A percentile compares a stretch with the other conserved stretches of the same genome.
phyloP scores from a whole-genome alignment of 495 filamentous ascomycete species.

The Xylaria palmicola region DNA sequence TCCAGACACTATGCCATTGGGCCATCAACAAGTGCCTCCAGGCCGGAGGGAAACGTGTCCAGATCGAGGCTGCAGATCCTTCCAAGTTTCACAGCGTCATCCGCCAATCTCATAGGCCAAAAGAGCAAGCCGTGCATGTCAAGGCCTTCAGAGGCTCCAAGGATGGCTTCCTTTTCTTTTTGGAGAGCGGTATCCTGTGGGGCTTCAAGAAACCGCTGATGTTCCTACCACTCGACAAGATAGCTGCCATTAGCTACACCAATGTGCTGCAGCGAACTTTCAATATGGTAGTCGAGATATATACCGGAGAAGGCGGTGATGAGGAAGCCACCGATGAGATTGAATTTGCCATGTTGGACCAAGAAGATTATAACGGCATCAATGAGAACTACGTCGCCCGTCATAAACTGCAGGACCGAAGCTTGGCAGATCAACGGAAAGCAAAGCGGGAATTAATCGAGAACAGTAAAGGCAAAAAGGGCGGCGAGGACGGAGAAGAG shows the following conservation, averaged over 20 bases:
- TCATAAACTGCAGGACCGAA: conserved; percentile 83
- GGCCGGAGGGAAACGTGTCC: conserved; percentile 51
- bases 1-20: conserved; percentile 60
- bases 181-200: conserved; percentile 83
- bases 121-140: conserved; percentile 87
- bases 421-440: conserved; percentile 82
- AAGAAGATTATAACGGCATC: conserved; percentile 80
- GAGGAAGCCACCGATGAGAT: conserved; percentile 62
- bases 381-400: conserved; percentile 73
- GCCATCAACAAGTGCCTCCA: conserved; percentile 62
- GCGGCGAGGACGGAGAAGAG: conserved; percentile 62
- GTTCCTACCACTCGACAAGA: conserved; percentile 76
- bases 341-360: conserved; percentile 84
- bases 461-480: conserved; percentile 51
- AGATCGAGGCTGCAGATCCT: conserved; percentile 66
- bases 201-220: conserved; percentile 93
- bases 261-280: conserved; percentile 90
- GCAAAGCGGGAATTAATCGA: conserved; percentile 64
- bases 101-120: conserved; percentile 80
- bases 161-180: conserved; percentile 91
- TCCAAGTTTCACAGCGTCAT: conserved; percentile 75
- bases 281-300: conserved; percentile 77
- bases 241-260: conserved; percentile 84
- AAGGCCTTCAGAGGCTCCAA: conserved; percentile 92
- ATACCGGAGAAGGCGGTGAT: conserved; percentile 24